Base-by-base conservation (phyloP, 2,329 filamentous ascomycete genomes). In the Paradendryphiella salina region DNA sequence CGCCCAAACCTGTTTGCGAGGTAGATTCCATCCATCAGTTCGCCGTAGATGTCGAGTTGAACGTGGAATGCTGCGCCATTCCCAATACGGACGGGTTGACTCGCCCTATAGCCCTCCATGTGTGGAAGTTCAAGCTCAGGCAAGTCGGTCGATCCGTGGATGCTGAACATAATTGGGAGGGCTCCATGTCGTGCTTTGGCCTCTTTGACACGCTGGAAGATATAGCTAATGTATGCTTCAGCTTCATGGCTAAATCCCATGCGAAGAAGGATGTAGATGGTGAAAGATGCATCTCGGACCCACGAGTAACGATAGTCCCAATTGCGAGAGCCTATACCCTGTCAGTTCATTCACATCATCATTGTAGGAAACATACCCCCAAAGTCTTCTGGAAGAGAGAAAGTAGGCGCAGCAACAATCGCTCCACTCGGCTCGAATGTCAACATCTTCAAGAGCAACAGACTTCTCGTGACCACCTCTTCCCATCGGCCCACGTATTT, bases 1-100 rank as follows among this genome's bases (percentile, higher is more conserved):
- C 88, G 90, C 10, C 87, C 87, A 65, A 89, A 88, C 68, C 90
- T 90, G 72, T 90, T 90, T 70, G 87, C 89, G 33, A 91, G 75
- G 61, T 91, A 91, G 38, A 91, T 86, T 17, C 79, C 85, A 65
- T 91, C 88, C 81, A 90, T 86, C 3, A 90, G 77, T 70, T 90
- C 87, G 35, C 88, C 88, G 61, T 91, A 91, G 18, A 90, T 90
- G 62, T 91, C 88, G 57, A 90, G 84, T 66, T 92, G 88, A 40
- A 85, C 82, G 64, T 91, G 88, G 59, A 84, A 88, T 0, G 87
- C 87, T 1, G 88, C 88, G 0, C 85, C 87, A 59, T 92, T 92
- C 9, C 88, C 88, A 42, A 91, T 87, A 2, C 88, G 82, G 17
- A 92, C 88, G 0, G 88, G 88, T 39, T 75, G 80, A 67, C 87